Evolutionary conservation across 2,329 filamentous ascomycete genomes (phyloP).

Genomic region (Sporothrix brasiliensis): DNA sequence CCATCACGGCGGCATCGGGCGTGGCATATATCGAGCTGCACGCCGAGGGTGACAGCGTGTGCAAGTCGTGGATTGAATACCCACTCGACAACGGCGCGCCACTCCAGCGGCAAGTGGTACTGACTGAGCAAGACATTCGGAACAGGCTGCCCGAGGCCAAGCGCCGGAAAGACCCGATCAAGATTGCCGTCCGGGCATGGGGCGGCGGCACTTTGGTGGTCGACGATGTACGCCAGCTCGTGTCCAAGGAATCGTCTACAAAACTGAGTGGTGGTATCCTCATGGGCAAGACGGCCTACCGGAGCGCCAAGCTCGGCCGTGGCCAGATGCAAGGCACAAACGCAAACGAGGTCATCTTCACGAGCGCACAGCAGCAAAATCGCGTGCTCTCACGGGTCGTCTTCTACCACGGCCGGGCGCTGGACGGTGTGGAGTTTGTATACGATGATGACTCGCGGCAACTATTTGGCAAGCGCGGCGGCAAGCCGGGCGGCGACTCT

Average conservation of each 20-base stretch:
- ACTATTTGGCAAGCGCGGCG: constrained; percentile 80
- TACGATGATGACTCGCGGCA: constrained; percentile 87
- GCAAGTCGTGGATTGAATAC: constrained; percentile 81
- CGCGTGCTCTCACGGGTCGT: constrained; percentile 75
- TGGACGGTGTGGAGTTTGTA: constrained; percentile 88
- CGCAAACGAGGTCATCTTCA: constrained; percentile 73
- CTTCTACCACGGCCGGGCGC: constrained; percentile 73
- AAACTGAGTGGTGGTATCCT: constrained; percentile 69
- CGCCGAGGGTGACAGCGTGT: constrained; percentile 76
- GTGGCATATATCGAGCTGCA: constrained; percentile 85
- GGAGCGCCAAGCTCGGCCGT: constrained; percentile 72
- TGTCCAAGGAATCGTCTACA: constrained; percentile 70
- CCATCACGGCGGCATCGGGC: constrained; percentile 78
- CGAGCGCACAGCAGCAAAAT: constrained; percentile 66
- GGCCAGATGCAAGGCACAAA: constrained; percentile 71
- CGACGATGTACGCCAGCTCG: constrained; percentile 72
- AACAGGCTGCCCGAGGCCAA: constrained; percentile 71
- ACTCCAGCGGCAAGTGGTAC: constrained; percentile 69
- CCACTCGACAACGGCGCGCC: constrained; percentile 59
- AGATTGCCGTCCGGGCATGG: constrained; percentile 73
- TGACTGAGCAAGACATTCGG: constrained; percentile 76
- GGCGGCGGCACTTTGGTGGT: constrained; percentile 74
- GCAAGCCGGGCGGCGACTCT: constrained; percentile 68
- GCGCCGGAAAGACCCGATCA: constrained; percentile 65
- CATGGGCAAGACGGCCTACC: constrained; percentile 71